These are phyloP conservation scores for Phragmites australis DNA, from an alignment of 176 grass and related monocot species.

Conservation along the genomic window DNA sequence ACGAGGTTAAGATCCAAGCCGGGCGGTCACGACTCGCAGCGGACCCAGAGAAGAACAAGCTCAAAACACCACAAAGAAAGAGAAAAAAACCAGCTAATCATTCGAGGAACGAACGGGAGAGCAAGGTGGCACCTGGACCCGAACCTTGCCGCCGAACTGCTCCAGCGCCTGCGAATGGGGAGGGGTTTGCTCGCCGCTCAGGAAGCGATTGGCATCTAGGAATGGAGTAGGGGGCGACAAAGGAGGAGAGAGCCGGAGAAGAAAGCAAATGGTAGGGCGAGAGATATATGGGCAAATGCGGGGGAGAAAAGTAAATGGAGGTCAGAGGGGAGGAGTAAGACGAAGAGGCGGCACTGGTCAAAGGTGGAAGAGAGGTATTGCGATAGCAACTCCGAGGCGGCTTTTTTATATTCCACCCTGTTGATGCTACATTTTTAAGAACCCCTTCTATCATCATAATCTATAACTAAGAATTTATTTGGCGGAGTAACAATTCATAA, in stretches of 20 bases:
- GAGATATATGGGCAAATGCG: slow-evolving; percentile 38
- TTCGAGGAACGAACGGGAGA: neutral
- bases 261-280: slow-evolving; percentile 25
- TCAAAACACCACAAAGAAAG: neutral
- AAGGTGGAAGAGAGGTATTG: slow-evolving; percentile 54
- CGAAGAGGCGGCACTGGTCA: slow-evolving; percentile 63
- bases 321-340: neutral
- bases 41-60: neutral
- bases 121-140: slow-evolving; percentile 23
- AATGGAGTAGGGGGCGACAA: neutral
- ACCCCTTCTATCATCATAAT: neutral
- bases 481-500: no score
- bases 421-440: neutral
- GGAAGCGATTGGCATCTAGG: slow-evolving; percentile 24
- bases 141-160: slow-evolving; percentile 20
- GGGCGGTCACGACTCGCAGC: neutral
- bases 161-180: slow-evolving; percentile 14
- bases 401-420: slow-evolving; percentile 38
- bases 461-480: no score
- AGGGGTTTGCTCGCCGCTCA: neutral
- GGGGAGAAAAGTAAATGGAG: slow-evolving; percentile 35
- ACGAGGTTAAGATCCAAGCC: slow-evolving; percentile 25
- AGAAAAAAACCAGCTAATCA: neutral
- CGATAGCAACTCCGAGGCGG: slow-evolving; percentile 51
- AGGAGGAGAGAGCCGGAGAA: slow-evolving; percentile 5